Evolutionary conservation across 768 basidiomycete genomes (phyloP), one percentile per base, ranked within the genome.

Genomic region (Russula brevipes): DNA sequence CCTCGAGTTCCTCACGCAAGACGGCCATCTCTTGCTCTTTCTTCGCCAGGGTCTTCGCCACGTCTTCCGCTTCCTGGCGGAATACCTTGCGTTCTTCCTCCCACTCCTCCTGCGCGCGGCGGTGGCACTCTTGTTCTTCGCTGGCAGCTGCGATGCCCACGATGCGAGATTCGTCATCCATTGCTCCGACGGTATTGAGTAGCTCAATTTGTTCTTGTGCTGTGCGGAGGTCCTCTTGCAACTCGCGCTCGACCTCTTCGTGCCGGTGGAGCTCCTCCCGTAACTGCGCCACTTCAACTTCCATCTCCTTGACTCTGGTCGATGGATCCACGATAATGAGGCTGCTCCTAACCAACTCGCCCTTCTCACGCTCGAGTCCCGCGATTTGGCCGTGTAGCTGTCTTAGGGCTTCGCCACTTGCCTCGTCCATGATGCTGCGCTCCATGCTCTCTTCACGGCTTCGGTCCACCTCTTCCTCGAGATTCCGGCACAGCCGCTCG

Each of bases 401-500:
- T 50, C 89, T 80, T 70, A 98, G 77, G 36, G 87, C 91, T 73
- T 86, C 85, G 2, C 87, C 81, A 62, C 88, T 89, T 1, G 89
- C 87, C 66, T 86, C 87, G 69, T 90, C 89, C 80, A 96, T 94
- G 45, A 95, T 75, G 65, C 91, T 89, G 19, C 86, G 77, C 63
- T 89, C 88, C 73, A 92, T 77, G 69, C 87, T 90, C 70, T 91
- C 90, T 68, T 89, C 85, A 45, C 93, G 80, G 47, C 88, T 88
- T 7, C 83, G 79, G 64, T 98, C 95, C 35, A 95, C 89, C 71
- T 95, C 89, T 71, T 95, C 93, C 76, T 96, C 89, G 36, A 88
- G 78, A 60, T 78, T 75, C 16, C 84, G 80, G 57, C 86, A 85
- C 63, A 82, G 77, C 65, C 78, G 81, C 74, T 92, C 89, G 52